Percentiles rank a stretch among this genome's conserved stretches.
phyloP scores from a whole-genome alignment of 371 early-diverging fungal genomes.

The Saksenaea vasiformis region DNA sequence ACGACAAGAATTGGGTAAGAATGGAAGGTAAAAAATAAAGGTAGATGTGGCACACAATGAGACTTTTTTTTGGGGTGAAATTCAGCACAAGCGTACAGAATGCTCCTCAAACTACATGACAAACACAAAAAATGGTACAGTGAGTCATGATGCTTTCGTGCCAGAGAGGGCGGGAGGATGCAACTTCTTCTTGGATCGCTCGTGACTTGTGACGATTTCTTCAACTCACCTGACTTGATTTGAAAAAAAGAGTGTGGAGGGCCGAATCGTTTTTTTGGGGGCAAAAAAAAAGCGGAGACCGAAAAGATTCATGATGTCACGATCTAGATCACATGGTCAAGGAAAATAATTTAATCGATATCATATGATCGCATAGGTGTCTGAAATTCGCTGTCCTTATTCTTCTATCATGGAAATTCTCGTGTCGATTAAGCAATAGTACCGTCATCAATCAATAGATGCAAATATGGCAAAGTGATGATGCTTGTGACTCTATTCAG shows the following conservation, averaged over 20 bases:
- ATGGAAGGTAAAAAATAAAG: neutral
- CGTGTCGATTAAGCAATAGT: too few species aligned
- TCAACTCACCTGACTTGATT: constrained; percentile 6
- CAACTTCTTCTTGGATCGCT: neutral
- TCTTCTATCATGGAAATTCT: too few species aligned
- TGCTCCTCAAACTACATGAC: neutral
- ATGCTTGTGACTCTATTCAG: too few species aligned
- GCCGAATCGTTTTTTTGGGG: too few species aligned
- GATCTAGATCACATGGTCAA: too few species aligned
- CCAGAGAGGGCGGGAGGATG: neutral
- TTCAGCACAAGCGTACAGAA: neutral
- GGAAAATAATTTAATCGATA: too few species aligned
- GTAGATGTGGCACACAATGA: neutral
- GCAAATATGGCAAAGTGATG: too few species aligned
- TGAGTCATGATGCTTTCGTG: neutral
- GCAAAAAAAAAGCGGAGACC: too few species aligned
- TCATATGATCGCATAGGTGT: too few species aligned
- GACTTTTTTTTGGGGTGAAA: constrained; percentile 2
- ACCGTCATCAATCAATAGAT: too few species aligned
- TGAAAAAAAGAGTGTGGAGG: neutral
- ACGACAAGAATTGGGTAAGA: neutral
- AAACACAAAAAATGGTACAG: neutral
- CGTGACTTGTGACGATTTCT: constrained; percentile 7
- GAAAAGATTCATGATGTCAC: too few species aligned
- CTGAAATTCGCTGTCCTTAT: too few species aligned